Evolutionary conservation across 345 rosid species (phyloP).

Genomic region (Pistacia vera): DNA sequence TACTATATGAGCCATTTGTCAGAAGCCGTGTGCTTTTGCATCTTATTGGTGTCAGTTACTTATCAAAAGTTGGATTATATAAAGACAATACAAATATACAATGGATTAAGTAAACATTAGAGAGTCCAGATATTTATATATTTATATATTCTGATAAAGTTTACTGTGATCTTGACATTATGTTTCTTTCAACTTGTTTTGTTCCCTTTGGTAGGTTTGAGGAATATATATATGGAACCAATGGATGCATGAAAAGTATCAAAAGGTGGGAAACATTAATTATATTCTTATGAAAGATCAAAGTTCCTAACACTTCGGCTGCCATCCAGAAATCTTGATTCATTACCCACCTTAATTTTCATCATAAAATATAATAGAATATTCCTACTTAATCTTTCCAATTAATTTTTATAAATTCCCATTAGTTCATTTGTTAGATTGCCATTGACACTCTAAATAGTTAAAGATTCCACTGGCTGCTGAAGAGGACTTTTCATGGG

Average conservation of each 20-base stretch:
- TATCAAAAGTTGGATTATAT: constrained; percentile 5
- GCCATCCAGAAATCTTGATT: neutral
- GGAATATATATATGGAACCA: constrained; percentile 18
- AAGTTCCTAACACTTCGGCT: constrained; percentile 26
- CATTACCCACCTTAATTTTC: neutral
- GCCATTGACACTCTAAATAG: neutral
- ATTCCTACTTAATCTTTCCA: neutral
- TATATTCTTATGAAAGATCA: constrained; percentile 15
- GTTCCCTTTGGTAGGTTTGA: constrained; percentile 13
- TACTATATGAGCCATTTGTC: constrained; percentile 21
- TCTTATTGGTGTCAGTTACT: constrained; percentile 21
- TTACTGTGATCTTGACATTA: constrained; percentile 7
- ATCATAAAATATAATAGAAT: neutral
- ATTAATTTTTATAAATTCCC: too few species aligned
- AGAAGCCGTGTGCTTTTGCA: constrained; percentile 6
- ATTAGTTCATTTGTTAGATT: neutral
- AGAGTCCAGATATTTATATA: neutral
- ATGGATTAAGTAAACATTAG: constrained; percentile 11
- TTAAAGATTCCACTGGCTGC: neutral
- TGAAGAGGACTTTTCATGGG: neutral
- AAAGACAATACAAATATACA: neutral
- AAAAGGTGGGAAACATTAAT: constrained; percentile 12
- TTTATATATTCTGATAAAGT: constrained; percentile 5
- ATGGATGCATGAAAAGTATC: constrained; percentile 12
- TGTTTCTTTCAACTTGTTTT: constrained; percentile 21